Evolutionary conservation across 2,329 filamentous ascomycete species (phyloP), one percentile per base, ranked within the genome.

Genomic region (Colletotrichum scovillei): DNA sequence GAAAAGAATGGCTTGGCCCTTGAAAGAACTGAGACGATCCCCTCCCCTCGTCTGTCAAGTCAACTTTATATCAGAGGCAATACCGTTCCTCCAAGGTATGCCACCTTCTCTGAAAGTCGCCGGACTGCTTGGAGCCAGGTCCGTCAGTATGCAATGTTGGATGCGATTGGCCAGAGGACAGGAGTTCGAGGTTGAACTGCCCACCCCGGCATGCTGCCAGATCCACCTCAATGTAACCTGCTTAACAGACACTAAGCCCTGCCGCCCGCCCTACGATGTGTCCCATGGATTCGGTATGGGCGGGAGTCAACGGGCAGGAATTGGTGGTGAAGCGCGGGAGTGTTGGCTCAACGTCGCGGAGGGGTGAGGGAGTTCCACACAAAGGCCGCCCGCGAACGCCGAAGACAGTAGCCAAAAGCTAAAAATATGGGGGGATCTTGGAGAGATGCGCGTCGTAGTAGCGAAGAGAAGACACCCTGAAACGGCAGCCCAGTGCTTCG

Each of bases 221-320:
- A 55, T 49, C 66, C 70, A 62, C 67, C 19, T 42, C 35, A n/a
- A 35, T 71, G 67, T 62, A 65, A 70, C 67, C 46, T 30, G 32
- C 49, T 60, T 26, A 32, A 52, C 28, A 14, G 56, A 57, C 56
- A 66, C 56, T 62, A 71, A 66, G 56, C 56, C 71, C 56, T 73
- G 60, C 30, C 6, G n/a, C 7, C 55, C 26, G 46, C 67, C 28
- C 19, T 62, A 30, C 8, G 42, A 65, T 42, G 56, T 22, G 12
- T 35, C 38, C 22, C 22, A 16, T 19, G 12, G 12, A 19, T 49
- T 7, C 35, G 60, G 42, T 30, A 67, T 26, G 12, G 38, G 28
- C 11, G 28, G n/a, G 8, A 14, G 14, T 19, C 22, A 22, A 26
- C 7, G 46, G 38, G 38, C 22, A 46, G 42, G 59, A 22, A 26